Conservation (phyloP, 192 early-diverging fungal species). For the Backusella circina region DNA sequence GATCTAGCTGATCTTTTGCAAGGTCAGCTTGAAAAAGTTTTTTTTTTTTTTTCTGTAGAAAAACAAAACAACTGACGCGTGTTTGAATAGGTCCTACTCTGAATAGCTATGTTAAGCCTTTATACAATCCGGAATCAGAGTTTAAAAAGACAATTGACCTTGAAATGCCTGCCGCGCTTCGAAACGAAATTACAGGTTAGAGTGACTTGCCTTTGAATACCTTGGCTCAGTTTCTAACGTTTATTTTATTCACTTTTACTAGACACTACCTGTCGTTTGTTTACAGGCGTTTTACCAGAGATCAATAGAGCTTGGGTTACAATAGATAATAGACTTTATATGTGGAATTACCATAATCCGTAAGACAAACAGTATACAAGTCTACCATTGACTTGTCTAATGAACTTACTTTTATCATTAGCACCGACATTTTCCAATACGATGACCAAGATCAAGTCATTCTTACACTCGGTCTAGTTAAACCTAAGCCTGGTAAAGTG, state of each 20-base stretch:
- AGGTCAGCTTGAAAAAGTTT: not conserved
- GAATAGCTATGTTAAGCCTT: not conserved
- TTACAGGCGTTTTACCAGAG: conserved; percentile 93
- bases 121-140: conserved; percentile 1
- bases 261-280: conserved; percentile 33
- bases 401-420: not conserved
- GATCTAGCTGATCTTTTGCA: conserved; percentile 7
- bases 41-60: not conserved
- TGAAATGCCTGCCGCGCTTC: not conserved
- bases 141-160: not conserved
- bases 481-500: conserved; percentile 45
- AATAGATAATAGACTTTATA: conserved; percentile 83
- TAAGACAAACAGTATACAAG: conserved; percentile 16
- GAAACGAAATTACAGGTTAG: not conserved
- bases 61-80: not conserved
- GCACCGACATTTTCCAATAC: conserved; percentile 39
- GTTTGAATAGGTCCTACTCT: not conserved
- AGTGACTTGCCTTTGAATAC: not conserved
- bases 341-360: conserved; percentile 90
- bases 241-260: not conserved
- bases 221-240: not conserved
- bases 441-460: conserved; percentile 90
- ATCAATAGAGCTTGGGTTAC: conserved; percentile 91
- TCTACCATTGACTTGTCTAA: not conserved
- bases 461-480: conserved; percentile 76